Base-by-base conservation (phyloP, 176 grass and related monocot genomes). In the Paspalum notatum region DNA sequence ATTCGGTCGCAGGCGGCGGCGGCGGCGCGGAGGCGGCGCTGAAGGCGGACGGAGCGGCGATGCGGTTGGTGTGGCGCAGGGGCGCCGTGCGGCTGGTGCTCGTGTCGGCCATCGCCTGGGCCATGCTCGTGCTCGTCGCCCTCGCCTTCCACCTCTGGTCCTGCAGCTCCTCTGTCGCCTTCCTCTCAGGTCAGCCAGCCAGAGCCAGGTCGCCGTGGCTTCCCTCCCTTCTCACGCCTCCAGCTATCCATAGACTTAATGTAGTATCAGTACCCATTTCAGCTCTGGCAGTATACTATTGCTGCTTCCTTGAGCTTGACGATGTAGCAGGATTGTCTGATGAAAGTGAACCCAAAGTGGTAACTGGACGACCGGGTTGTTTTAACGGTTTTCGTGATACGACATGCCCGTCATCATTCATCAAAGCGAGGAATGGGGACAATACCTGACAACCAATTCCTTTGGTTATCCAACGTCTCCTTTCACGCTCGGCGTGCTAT, bases 71-170 rank as follows among this genome's bases (percentile, higher is more conserved):
- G 77, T 90, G 88, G 84, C 83, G 90, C 61, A 86, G 52, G 82
- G 96, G 96, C n/a, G 84, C 88, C 65, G 76, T 77, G 72, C 82
- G 96, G 44, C 84, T 95, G 59, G 81, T 93, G 68, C 75, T 95
- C 66, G 88, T 93, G 66, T 84, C 90, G 55, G 90, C 96, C 59
- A 85, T 95, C 46, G 85, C 79, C 13, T 98, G 92, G 92, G 87
- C 86, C 66, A 11, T 95, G 75, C 84, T 95, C 70, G 88, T 95
- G 47, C 88, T 97, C 50, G 84, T 92, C 70, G 90, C 92, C 14
- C 87, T 99, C 84, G 88, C 91, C 53, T 99, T 99, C 85, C 84
- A 91, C 86, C 84, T 95, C 64, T 95, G 92, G 96, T 91, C 96
- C 55, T 98, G 92, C 81, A 87, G 61, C 79, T 91, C 88, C 87